phyloP scores from a whole-genome alignment of 257 asterid species.

The Penstemon newberryi region DNA sequence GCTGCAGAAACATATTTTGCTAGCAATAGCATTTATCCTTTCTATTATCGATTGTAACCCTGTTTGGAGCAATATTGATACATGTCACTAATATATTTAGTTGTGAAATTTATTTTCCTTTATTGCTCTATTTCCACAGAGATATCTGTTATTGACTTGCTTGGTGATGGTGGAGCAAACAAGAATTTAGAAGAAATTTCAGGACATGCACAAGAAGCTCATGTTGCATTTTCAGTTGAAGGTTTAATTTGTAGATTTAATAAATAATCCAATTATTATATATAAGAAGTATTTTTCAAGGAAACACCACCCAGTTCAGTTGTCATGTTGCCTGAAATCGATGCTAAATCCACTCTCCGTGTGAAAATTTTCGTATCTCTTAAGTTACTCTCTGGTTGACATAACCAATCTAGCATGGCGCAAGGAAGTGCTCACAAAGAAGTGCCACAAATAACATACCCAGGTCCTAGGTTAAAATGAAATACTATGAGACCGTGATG shows the following conservation, averaged over 20 bases:
- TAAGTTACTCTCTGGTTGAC: slow-evolving; percentile 6
- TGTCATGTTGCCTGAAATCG: slow-evolving; percentile 16
- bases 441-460: too few species aligned
- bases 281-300: background rate
- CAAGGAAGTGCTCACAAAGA: background rate
- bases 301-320: background rate
- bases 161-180: slow-evolving; percentile 61
- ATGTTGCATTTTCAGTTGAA: slow-evolving; percentile 84
- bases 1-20: slow-evolving; percentile 6
- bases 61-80: slow-evolving; percentile 17
- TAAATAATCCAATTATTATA: slow-evolving; percentile 15
- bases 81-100: background rate
- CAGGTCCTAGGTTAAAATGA: background rate
- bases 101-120: slow-evolving; percentile 8
- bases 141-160: slow-evolving; percentile 69
- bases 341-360: too few species aligned
- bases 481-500: slow-evolving; percentile 15
- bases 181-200: slow-evolving; percentile 35
- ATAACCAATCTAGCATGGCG: slow-evolving; percentile 16
- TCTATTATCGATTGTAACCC: slow-evolving; percentile 19
- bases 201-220: slow-evolving; percentile 59
- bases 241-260: slow-evolving; percentile 45
- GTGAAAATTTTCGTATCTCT: background rate
- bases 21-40: slow-evolving; percentile 15
- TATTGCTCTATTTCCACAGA: slow-evolving; percentile 41